These are phyloP conservation scores for Boletus pseudopeckii DNA, from an alignment of 768 basidiomycete genomes.

Conservation along the genomic window DNA sequence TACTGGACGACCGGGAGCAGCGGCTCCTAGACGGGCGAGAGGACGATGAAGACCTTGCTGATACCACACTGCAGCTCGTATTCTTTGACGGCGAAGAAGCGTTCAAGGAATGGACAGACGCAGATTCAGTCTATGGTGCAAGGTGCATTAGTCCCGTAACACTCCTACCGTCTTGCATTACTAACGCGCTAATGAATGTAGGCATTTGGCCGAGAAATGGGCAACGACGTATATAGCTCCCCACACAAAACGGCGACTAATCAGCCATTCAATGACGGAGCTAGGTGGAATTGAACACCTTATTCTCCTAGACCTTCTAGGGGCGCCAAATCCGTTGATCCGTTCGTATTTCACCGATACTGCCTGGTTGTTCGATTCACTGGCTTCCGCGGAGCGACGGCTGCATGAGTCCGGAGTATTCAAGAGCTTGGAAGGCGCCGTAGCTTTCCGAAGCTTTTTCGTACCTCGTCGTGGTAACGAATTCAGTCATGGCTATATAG, in stretches of 20 bases:
- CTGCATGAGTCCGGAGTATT: conserved; percentile 67
- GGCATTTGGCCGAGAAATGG: conserved; percentile 91
- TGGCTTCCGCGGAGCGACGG: conserved; percentile 68
- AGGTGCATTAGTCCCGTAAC: conserved; percentile 44
- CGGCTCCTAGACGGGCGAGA: conserved; percentile 53
- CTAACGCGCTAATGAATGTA: conserved; percentile 28
- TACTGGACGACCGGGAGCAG: conserved; percentile 59
- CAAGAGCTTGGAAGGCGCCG: conserved; percentile 39
- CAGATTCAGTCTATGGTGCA: conserved; percentile 94
- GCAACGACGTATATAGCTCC: conserved; percentile 60
- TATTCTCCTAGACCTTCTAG: conserved; percentile 89
- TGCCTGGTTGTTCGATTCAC: conserved; percentile 86
- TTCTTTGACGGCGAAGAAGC: conserved; percentile 99
- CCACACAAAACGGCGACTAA: conserved; percentile 55
- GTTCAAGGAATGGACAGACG: conserved; percentile 82
- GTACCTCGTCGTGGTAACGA: conserved; percentile 39
- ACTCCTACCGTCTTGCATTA: background rate
- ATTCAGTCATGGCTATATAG: conserved; percentile 57
- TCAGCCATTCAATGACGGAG: conserved; percentile 53
- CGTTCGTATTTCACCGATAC: conserved; percentile 84
- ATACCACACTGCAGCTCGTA: conserved; percentile 86
- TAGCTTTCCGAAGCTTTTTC: conserved; percentile 65
- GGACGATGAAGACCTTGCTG: conserved; percentile 73
- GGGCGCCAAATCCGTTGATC: conserved; percentile 69
- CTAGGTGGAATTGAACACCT: conserved; percentile 84